Base-by-base conservation (phyloP, 208 protist genomes). In the Phytomonas francai region DNA sequence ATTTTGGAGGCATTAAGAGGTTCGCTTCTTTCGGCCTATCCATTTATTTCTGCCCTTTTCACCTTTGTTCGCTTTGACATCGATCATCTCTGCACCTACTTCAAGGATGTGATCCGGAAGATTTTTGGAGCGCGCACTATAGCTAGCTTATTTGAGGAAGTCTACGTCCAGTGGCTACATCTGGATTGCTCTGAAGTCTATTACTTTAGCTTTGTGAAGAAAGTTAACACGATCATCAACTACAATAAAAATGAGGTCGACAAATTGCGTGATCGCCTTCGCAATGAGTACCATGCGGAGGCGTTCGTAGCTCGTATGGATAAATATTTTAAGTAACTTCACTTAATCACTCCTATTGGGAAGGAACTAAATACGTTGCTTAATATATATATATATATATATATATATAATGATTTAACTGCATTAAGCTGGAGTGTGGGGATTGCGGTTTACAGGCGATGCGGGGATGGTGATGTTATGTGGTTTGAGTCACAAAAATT, bases 31-130 rank as follows among this genome's bases (percentile, higher is more conserved):
- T 63, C 63, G 25, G 45, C 65, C 2, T 74, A 70, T 49, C 79
- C 71, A 8, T 63, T 87, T 29, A 59, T 91, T 16, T 88, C 85
- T 11, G 87, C 89, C 63, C 76, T 92, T 70, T 95, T 92, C 57
- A 92, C 85, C 4, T 95, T 88, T 83, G 79, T 84, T 16, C 87
- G 85, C 11, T 95, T 82, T 72, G 87, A 95, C 65, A 72, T 89
- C 12, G 81, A 88, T 51, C 66, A 59, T 29, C 69, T 92, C 33
- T 89, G 81, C 72, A 77, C 72, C 3, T 69, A 68, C 66, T 84
- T 81, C 67, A 83, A 85, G 59, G 85, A 91, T 56, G 58, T 78
- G 19, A 45, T 95, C 33, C 86, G 82, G 54, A 91, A 91, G 73
- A 63, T 92, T 62, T 67, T 88, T 36, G 83, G 66, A 16, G 68